Evolutionary conservation across 805 yeast genomes (phyloP).

Genomic region (Zygoascus bituminiphila): DNA sequence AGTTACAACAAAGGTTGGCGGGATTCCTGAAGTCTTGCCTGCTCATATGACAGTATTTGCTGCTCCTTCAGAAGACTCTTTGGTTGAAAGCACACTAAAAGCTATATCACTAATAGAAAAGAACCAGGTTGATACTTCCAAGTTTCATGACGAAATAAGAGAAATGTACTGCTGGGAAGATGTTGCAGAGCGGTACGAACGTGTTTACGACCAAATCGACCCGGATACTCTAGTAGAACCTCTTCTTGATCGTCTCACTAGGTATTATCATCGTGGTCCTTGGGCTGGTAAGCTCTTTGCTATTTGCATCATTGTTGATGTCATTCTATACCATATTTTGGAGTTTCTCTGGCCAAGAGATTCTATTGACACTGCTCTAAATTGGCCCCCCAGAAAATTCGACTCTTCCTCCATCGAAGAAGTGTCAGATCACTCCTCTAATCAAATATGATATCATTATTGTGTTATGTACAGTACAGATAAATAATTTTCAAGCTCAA

Average conservation of each 20-base stretch:
- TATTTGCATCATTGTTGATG: constrained; percentile 73
- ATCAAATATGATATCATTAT: background rate
- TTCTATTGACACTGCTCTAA: constrained; percentile 62
- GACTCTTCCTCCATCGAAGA: background rate
- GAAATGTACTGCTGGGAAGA: constrained; percentile 88
- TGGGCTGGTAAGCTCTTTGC: constrained; percentile 85
- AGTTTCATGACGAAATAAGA: constrained; percentile 69
- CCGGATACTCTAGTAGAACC: constrained; percentile 38
- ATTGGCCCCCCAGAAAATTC: constrained; percentile 49
- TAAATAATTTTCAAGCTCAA: background rate
- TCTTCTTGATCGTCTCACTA: constrained; percentile 49
- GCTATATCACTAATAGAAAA: constrained; percentile 58
- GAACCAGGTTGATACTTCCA: constrained; percentile 56
- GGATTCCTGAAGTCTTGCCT: constrained; percentile 94
- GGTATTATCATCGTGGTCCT: constrained; percentile 53
- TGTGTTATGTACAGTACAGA: background rate
- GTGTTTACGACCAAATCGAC: constrained; percentile 56
- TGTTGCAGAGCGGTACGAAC: constrained; percentile 78
- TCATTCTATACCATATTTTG: constrained; percentile 50
- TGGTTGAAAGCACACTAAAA: constrained; percentile 60
- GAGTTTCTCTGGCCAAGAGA: constrained; percentile 64
- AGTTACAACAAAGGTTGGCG: constrained; percentile 94
- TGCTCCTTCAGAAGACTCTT: constrained; percentile 74
- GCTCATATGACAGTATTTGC: constrained; percentile 89
- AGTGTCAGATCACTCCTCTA: background rate